Percentiles rank a stretch among this genome's conserved stretches.
Conservation (phyloP, 208 protist species). For the Wallacemonas sp. region DNA sequence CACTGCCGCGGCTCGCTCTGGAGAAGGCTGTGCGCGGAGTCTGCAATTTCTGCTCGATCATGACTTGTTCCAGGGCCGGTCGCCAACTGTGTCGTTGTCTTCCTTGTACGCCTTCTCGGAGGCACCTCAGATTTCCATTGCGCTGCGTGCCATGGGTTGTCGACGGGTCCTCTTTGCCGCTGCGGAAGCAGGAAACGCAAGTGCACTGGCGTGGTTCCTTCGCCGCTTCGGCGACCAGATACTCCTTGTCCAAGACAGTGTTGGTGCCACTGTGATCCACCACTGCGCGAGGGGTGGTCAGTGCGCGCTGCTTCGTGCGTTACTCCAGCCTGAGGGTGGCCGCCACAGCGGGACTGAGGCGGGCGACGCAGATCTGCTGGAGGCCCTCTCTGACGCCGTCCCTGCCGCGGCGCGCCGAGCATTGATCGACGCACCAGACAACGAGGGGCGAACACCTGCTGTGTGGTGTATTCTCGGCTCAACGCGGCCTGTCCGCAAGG, state of each 20-base stretch:
- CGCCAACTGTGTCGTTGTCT: neutral
- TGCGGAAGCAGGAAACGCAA: conserved; percentile 38
- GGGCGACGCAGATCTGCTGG: neutral
- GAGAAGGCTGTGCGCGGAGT: conserved; percentile 23
- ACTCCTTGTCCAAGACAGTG: conserved; percentile 23
- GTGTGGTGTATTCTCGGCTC: conserved; percentile 52
- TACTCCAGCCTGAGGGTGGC: conserved; percentile 20
- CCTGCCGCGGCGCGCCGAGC: conserved; percentile 10
- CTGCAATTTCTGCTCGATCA: conserved; percentile 33
- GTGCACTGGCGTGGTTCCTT: conserved; percentile 40
- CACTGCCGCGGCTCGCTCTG: conserved; percentile 15
- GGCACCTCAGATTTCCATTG: neutral
- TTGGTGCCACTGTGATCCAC: conserved; percentile 49
- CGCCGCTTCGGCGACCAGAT: conserved; percentile 22
- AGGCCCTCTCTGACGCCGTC: conserved; percentile 13
- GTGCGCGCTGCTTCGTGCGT: conserved; percentile 19
- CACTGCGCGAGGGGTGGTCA: conserved; percentile 51
- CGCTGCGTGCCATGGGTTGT: conserved; percentile 19
- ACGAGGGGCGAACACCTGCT: conserved; percentile 38
- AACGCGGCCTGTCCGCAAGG: conserved; percentile 5
- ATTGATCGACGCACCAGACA: conserved; percentile 45
- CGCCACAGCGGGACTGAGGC: too few species aligned
- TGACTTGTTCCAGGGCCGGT: neutral
- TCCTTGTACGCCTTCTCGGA: neutral
- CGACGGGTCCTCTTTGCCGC: conserved; percentile 33